These are phyloP conservation scores for Breynia disticha DNA, from an alignment of 441 rosid genomes.

Conservation along the genomic window DNA sequence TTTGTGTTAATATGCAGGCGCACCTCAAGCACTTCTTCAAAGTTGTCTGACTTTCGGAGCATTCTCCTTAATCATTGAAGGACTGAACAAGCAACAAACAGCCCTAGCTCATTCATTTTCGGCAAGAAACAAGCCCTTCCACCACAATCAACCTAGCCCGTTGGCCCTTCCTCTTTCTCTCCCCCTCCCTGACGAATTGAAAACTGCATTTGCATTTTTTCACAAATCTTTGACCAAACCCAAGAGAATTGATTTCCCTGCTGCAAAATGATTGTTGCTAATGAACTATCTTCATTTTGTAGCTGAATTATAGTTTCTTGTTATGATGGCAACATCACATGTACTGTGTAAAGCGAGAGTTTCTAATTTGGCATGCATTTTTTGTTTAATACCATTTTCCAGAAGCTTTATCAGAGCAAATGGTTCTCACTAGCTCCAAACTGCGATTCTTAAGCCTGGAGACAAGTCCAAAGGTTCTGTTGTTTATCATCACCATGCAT, in stretches of 20 bases:
- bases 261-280: not conserved
- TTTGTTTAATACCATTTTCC: not conserved
- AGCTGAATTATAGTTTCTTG: not conserved
- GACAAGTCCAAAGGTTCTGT: no score
- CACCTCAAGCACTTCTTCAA: conserved; percentile 70
- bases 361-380: not conserved
- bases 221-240: conserved; percentile 41
- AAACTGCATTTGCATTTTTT: conserved; percentile 64
- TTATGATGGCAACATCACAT: not conserved
- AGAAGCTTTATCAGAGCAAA: no score
- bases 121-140: conserved; percentile 16
- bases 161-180: conserved; percentile 51
- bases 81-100: conserved; percentile 70
- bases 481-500: no score
- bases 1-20: conserved; percentile 36
- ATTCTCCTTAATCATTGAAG: conserved; percentile 68
- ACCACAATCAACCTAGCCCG: conserved; percentile 17
- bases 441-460: no score
- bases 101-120: conserved; percentile 65
- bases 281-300: not conserved
- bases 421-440: no score
- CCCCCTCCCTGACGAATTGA: conserved; percentile 58
- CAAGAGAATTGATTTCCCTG: not conserved
- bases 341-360: not conserved
- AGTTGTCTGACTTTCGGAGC: conserved; percentile 84